Evolutionary conservation across 768 basidiomycete species (phyloP).

Genomic region (Russula abietina): DNA sequence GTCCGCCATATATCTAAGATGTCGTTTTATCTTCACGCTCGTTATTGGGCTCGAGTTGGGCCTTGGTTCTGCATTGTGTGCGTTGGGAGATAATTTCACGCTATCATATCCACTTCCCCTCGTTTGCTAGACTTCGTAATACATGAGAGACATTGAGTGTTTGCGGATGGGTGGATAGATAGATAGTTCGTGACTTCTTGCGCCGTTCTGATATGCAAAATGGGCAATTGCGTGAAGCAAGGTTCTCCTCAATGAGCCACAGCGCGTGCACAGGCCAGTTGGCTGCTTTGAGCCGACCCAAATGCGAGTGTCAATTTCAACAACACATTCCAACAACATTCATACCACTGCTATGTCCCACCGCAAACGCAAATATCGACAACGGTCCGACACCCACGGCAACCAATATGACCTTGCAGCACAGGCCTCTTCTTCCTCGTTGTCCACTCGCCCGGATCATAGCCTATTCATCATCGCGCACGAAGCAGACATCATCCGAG

Average conservation of each 20-base stretch:
- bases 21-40: background rate
- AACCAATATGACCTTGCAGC: background rate
- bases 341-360: conserved; percentile 11
- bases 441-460: conserved; percentile 17
- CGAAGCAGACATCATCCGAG: conserved; percentile 66
- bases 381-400: conserved; percentile 1
- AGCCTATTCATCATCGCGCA: conserved; percentile 52
- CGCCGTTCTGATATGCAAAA: background rate
- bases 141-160: background rate
- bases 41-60: background rate
- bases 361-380: conserved; percentile 26
- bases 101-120: background rate
- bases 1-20: conserved; percentile 18
- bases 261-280: no score
- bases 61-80: background rate
- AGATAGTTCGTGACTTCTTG: background rate
- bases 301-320: no score
- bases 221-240: background rate
- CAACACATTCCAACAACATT: no score
- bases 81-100: background rate
- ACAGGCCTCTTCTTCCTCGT: background rate
- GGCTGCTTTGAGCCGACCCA: background rate
- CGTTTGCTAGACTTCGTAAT: background rate
- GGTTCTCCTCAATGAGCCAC: background rate
- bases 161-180: background rate